Conservation (phyloP, 2,329 filamentous ascomycete species). For the Colletotrichum tropicale region DNA sequence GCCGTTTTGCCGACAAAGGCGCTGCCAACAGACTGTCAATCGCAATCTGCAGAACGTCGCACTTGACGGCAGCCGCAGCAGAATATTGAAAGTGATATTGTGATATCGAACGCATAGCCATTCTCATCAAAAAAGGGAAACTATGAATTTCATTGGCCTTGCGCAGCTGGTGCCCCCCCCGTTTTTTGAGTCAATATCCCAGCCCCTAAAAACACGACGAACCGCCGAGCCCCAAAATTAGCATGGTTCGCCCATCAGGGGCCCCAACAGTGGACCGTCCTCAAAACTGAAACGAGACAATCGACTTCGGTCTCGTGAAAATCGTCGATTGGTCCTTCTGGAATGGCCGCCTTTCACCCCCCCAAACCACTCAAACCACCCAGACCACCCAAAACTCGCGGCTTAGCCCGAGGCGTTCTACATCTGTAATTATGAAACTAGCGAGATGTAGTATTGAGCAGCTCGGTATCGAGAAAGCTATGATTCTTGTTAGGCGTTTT, state of each 20-base stretch:
- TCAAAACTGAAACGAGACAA: background rate
- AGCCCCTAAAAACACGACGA: background rate
- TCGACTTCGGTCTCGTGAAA: background rate
- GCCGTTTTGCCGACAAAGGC: background rate
- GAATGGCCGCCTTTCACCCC: background rate
- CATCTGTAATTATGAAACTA: background rate
- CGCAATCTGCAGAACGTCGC: background rate
- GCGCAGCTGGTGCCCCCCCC: background rate
- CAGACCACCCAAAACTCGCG: background rate
- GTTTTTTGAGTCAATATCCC: background rate
- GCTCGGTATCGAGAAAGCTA: background rate
- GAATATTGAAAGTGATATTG: background rate
- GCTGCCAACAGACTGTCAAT: background rate
- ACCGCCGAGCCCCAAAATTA: background rate
- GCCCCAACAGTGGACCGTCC: background rate
- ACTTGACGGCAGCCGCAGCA: background rate
- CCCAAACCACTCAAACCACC: background rate
- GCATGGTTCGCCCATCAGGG: background rate
- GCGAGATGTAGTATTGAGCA: background rate
- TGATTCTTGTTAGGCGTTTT: background rate
- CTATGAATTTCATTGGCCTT: background rate
- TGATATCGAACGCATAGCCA: background rate
- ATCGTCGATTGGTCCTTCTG: background rate
- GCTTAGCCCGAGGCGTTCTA: background rate
- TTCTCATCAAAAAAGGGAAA: background rate